A percentile compares a stretch with the other conserved stretches of the same genome.
Conservation (phyloP, 73 alveolate species). For the Tetrahymena borealis region DNA sequence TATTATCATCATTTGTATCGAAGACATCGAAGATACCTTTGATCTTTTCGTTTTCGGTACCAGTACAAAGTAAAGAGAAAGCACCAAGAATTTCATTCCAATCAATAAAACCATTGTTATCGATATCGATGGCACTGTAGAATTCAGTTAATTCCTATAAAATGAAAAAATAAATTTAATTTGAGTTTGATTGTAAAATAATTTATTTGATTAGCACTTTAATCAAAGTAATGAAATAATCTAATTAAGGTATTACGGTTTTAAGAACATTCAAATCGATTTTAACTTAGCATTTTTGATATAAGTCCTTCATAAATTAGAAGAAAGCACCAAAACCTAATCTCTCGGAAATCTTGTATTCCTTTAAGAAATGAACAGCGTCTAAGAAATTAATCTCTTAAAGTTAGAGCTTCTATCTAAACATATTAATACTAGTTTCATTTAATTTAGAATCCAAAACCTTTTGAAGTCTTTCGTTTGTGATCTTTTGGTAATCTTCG, state of each 20-base stretch:
- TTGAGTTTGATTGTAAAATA: no score
- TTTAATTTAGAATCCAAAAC: not conserved
- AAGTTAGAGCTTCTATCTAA: not conserved
- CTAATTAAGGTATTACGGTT: not conserved
- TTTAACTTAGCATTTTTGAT: not conserved
- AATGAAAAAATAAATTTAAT: not conserved
- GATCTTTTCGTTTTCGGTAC: not conserved
- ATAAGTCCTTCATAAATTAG: not conserved
- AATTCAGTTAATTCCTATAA: not conserved
- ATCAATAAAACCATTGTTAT: not conserved
- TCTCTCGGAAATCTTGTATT: not conserved
- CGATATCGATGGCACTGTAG: not conserved
- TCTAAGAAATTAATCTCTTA: not conserved
- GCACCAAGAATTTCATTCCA: slow-evolving; percentile 3
- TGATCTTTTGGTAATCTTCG: not conserved
- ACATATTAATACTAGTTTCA: not conserved
- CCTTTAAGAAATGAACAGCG: not conserved
- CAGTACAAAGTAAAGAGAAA: slow-evolving; percentile 1
- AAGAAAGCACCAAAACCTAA: not conserved
- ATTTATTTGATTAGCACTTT: no score
- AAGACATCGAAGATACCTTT: not conserved
- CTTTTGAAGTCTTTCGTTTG: not conserved
- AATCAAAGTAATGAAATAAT: no score
- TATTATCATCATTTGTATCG: not conserved
- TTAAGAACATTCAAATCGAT: not conserved